Evolutionary conservation across 345 rosid species (phyloP).

Genomic region (Anacardium occidentale): DNA sequence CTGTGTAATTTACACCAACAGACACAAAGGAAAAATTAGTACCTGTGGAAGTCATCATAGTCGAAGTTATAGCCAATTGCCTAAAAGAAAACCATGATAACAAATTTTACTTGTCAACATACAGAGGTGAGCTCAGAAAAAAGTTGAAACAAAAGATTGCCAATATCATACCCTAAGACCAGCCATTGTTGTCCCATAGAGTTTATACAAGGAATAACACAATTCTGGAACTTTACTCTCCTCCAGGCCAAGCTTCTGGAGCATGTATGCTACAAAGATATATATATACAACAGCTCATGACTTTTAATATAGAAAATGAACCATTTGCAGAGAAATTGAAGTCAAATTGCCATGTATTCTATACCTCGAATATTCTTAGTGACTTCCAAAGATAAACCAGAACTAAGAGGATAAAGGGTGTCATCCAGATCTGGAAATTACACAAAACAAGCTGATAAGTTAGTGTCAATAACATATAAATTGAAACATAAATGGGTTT

Average conservation of each 20-base stretch:
- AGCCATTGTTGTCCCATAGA: conserved; percentile 96
- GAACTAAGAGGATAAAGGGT: conserved; percentile 78
- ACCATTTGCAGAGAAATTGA: background rate
- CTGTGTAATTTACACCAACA: background rate
- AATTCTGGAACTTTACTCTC: conserved; percentile 57
- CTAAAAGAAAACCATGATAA: conserved; percentile 32
- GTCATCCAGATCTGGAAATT: conserved; percentile 67
- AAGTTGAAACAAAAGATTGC: background rate
- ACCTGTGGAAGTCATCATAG: conserved; percentile 86
- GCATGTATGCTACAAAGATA: conserved; percentile 69
- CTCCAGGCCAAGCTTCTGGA: conserved; percentile 60
- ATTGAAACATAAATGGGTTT: background rate
- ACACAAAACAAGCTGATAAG: background rate
- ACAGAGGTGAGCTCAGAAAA: background rate
- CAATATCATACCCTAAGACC: conserved; percentile 70
- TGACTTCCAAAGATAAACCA: conserved; percentile 56
- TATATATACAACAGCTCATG: background rate
- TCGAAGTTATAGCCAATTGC: conserved; percentile 83
- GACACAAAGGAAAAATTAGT: conserved; percentile 9
- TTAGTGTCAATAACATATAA: background rate
- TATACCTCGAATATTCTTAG: conserved; percentile 74
- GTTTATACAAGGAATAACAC: conserved; percentile 63
- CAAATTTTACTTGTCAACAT: background rate
- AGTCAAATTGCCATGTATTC: background rate
- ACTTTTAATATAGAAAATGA: conserved; percentile 8